Percentiles rank a stretch among this genome's conserved stretches.
Evolutionary conservation across 163 green algal genomes (phyloP).

Genomic region (Coccomyxa subellipsoidea): DNA sequence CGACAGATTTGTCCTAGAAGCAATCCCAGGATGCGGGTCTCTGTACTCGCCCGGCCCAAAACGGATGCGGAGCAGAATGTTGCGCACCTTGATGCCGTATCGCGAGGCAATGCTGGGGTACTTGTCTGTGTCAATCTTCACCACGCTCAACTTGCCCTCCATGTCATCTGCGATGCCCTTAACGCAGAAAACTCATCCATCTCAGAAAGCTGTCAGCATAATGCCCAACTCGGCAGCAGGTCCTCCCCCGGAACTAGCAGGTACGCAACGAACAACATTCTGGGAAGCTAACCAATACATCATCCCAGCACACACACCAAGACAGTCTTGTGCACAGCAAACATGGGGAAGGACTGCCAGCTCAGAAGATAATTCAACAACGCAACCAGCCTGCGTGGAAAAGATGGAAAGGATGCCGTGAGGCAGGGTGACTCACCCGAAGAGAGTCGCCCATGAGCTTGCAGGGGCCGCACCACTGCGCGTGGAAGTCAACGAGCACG

Average conservation of each 20-base stretch:
- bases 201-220: not conserved
- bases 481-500: slow-evolving; percentile 72
- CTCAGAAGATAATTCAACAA: too few relatives aligned
- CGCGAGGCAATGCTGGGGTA: slow-evolving; percentile 51
- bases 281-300: too few relatives aligned
- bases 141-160: slow-evolving; percentile 34
- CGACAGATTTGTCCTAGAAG: too few relatives aligned
- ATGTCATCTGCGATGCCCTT: slow-evolving; percentile 32
- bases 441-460: slow-evolving; percentile 44
- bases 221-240: too few relatives aligned
- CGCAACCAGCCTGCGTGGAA: too few relatives aligned
- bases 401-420: too few relatives aligned
- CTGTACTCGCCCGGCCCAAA: too few relatives aligned
- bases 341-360: too few relatives aligned
- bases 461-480: slow-evolving; percentile 64
- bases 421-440: not conserved
- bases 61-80: too few relatives aligned
- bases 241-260: not conserved
- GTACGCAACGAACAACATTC: not conserved
- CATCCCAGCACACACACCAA: too few relatives aligned
- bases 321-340: too few relatives aligned
- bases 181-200: not conserved
- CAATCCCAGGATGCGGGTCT: too few relatives aligned
- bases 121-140: slow-evolving; percentile 72
- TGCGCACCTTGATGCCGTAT: slow-evolving; percentile 40